A percentile compares a stretch with the other conserved stretches of the same genome.
Conservation (phyloP, 495 filamentous ascomycete genomes). For the Lasiosphaeriaceae sp. region DNA sequence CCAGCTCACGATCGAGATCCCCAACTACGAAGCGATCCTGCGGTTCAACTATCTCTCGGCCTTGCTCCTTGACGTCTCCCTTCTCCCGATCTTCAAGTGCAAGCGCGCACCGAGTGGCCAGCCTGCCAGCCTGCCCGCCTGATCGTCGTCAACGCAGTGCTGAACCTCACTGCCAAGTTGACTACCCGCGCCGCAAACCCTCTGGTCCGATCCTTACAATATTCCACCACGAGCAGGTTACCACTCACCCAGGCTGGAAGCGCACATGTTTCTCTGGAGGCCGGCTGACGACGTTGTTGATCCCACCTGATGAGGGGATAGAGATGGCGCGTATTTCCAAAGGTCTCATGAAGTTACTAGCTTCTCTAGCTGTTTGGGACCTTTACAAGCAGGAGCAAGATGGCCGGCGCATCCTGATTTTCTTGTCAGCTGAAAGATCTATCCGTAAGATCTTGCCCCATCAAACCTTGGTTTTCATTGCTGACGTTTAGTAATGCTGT, state of each 20-base stretch:
- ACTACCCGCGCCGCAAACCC: conserved; percentile 24
- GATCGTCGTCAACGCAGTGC: conserved; percentile 37
- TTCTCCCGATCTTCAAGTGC: conserved; percentile 45
- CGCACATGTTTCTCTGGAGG: conserved; percentile 39
- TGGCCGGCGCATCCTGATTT: conserved; percentile 35
- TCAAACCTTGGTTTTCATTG: conserved; percentile 4
- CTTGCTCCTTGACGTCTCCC: conserved; percentile 42
- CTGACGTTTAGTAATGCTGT: not conserved
- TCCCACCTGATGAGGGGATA: conserved; percentile 44
- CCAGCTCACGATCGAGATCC: conserved; percentile 25
- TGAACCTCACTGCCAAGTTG: conserved; percentile 34
- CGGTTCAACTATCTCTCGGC: conserved; percentile 51
- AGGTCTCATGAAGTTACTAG: conserved; percentile 8
- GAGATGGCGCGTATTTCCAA: conserved; percentile 30
- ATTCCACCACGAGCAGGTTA: conserved; percentile 37
- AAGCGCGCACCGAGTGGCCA: conserved; percentile 18
- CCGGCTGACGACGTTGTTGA: conserved; percentile 43
- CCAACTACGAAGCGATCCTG: conserved; percentile 46
- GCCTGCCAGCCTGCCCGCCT: conserved; percentile 35
- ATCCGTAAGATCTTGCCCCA: conserved; percentile 30
- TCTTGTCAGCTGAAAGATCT: conserved; percentile 39
- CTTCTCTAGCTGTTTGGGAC: conserved; percentile 19
- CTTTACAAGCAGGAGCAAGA: conserved; percentile 25
- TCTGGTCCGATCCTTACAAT: conserved; percentile 38
- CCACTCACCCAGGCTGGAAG: conserved; percentile 38